Conservation (phyloP, 129 eudicot species). For the Pseudognaphalium luteoalbum region DNA sequence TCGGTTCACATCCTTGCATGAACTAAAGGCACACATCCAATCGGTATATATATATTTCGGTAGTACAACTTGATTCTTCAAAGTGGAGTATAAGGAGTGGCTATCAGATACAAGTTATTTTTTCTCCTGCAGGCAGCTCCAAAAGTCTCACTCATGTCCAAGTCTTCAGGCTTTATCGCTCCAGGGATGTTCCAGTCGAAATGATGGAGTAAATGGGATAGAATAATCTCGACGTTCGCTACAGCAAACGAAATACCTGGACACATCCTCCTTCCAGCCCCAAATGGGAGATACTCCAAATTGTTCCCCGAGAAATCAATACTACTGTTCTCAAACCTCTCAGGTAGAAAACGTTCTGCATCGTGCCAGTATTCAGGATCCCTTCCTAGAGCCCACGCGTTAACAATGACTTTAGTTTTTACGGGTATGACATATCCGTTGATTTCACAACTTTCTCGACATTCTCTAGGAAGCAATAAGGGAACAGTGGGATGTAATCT, state of each 20-base stretch:
- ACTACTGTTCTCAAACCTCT: neutral
- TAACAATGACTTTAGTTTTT: slow-evolving; percentile 15
- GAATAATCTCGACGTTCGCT: slow-evolving; percentile 28
- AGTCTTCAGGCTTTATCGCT: neutral
- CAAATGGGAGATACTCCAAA: slow-evolving; percentile 19
- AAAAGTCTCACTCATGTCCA: slow-evolving; percentile 14
- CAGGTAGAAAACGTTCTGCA: neutral
- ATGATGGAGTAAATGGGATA: slow-evolving; percentile 8
- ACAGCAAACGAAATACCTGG: slow-evolving; percentile 21
- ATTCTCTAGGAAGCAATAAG: slow-evolving; percentile 17
- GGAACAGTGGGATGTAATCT: slow-evolving; percentile 33
- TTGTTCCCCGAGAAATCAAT: neutral
- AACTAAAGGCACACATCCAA: no score
- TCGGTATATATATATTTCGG: no score
- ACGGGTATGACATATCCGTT: slow-evolving; percentile 18
- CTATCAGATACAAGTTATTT: neutral
- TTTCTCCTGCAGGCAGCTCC: slow-evolving; percentile 15
- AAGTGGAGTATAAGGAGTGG: slow-evolving; percentile 12
- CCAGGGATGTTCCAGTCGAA: slow-evolving; percentile 3
- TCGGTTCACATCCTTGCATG: no score
- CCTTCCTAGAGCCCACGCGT: slow-evolving; percentile 31
- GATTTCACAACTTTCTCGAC: slow-evolving; percentile 17
- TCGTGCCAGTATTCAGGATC: slow-evolving; percentile 16
- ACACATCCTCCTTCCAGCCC: slow-evolving; percentile 29
- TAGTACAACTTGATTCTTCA: neutral